Base-by-base conservation (phyloP, 371 early-diverging fungal genomes). In the Batkoa obscura region DNA sequence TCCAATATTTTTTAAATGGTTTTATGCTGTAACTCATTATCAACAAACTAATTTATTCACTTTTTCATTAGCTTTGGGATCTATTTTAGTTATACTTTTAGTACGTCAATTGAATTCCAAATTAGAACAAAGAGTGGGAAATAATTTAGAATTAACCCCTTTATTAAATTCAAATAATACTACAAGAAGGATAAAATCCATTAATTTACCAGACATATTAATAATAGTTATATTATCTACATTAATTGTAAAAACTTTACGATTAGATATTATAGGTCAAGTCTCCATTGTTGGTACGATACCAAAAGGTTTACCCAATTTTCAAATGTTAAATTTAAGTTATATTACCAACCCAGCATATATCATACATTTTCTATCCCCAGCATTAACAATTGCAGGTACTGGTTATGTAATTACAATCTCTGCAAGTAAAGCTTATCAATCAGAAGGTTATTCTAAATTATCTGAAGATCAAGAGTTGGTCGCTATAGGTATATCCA, bases 331-430 rank as follows among this genome's bases (percentile, higher is more conserved):
- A 15, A 43, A 33, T 12, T 55, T 39, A 6, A 9, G 15, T 23
- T 13, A 12, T 15, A 32, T 55, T 6, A 32, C 43, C 80, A 62
- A 81, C 77, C n/a, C n/a, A n/a, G n/a, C n/a, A n/a, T n/a, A n/a
- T n/a, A n/a, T n/a, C n/a, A n/a, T n/a, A n/a, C n/a, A n/a, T n/a
- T 58, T 68, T 81, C 50, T 81, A 55, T 69, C 75, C 39, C 68
- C 79, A 33, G 68, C 90, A 1, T 80, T 88, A 32, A 72, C 90
- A 56, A 89, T 92, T 58, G 74, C 92, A 17, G 75, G 89, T 60
- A 86, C 93, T 63, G 97, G 95, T 0, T 92, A 93, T 64, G 91
- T 96, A n/a, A 94, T 94, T 66, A 82, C 87, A 4, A 82, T 93
- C 55, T 89, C 84, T 12, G 83, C 88, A 34, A 82, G 88, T 12